Percentiles rank a stretch among this genome's conserved stretches.
Evolutionary conservation across 2,329 filamentous ascomycete species (phyloP).

Genomic region (Talaromyces sp.): DNA sequence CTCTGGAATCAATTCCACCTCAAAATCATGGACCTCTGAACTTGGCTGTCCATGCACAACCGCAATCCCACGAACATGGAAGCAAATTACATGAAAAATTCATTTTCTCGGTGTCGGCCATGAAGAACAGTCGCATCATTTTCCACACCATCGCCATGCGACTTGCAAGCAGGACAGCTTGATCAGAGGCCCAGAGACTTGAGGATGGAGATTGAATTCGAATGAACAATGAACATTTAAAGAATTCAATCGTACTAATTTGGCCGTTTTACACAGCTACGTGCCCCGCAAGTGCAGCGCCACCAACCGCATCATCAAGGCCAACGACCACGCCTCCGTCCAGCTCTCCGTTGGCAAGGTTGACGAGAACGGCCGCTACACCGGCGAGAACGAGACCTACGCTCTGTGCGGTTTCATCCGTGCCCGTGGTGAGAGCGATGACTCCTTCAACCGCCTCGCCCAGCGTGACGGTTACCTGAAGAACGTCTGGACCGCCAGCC

Average conservation of each 20-base stretch:
- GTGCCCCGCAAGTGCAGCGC: conserved; percentile 98
- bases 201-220: conserved; percentile 6
- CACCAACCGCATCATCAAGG: conserved; percentile 99
- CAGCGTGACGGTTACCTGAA: conserved; percentile 97
- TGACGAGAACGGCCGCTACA: conserved; percentile 96
- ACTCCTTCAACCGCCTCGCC: conserved; percentile 90
- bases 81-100: conserved; percentile 5
- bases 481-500: conserved; percentile 84
- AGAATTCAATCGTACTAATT: conserved; percentile 8
- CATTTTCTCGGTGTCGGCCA: background rate
- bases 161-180: conserved; percentile 3
- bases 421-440: conserved; percentile 96
- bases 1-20: conserved; percentile 13
- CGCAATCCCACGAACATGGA: background rate
- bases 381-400: conserved; percentile 96
- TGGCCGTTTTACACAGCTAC: conserved; percentile 63
- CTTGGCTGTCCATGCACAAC: conserved; percentile 15
- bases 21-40: conserved; percentile 4
- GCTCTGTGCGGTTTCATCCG: conserved; percentile 97
- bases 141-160: background rate
- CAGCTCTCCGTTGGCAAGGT: conserved; percentile 98
- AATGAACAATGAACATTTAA: background rate
- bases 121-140: background rate
- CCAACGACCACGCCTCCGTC: conserved; percentile 98
- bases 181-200: conserved; percentile 2